Evolutionary conservation across 257 asterid species (phyloP).

Genomic region (Capsicum pubescens): DNA sequence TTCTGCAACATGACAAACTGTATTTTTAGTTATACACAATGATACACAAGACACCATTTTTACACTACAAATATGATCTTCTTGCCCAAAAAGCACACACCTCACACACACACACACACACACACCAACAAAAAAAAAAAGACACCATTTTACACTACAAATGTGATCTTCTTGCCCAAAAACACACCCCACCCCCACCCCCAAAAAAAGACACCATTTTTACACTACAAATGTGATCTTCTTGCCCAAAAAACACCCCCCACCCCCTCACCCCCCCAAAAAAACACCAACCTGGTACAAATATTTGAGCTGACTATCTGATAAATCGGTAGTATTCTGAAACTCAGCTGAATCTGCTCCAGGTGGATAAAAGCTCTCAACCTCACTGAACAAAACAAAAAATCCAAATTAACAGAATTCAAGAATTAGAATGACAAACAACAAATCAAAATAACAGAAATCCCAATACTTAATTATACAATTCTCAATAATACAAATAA

Average conservation of each 20-base stretch:
- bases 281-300: constrained; percentile 60
- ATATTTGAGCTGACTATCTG: constrained; percentile 63
- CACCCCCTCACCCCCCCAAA: not conserved
- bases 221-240: not conserved
- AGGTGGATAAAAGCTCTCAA: constrained; percentile 77
- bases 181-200: not conserved
- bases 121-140: not conserved
- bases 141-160: not conserved
- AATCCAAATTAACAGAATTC: not conserved
- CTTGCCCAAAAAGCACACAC: not conserved
- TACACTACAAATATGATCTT: not conserved
- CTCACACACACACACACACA: too few species aligned
- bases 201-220: too few species aligned
- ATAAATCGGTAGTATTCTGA: constrained; percentile 49
- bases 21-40: not conserved
- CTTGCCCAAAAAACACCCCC: not conserved
- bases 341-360: constrained; percentile 48
- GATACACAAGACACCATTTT: not conserved
- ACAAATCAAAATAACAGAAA: not conserved
- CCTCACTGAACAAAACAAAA: constrained; percentile 51
- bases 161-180: not conserved
- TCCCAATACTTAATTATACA: not conserved
- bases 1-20: not conserved
- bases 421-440: not conserved
- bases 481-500: not conserved